Percentiles rank a stretch among this genome's conserved stretches.
Conservation (phyloP, 1,139 yeast genomes). For the Meyerozyma athensensis region DNA sequence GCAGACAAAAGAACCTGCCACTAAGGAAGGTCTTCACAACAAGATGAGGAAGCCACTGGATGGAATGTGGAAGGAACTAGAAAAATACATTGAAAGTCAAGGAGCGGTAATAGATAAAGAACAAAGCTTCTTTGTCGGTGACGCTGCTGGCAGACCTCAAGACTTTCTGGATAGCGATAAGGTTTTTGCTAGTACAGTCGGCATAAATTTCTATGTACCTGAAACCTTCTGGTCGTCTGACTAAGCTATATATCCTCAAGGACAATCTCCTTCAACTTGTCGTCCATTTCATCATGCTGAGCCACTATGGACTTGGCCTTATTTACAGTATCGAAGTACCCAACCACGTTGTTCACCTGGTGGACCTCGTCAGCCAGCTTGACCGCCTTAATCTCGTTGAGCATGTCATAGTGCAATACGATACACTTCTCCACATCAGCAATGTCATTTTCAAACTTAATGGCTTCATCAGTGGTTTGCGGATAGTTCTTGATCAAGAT, state of each 20-base stretch:
- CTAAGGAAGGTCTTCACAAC: slow-evolving; percentile 31
- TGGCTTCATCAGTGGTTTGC: slow-evolving; percentile 54
- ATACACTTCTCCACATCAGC: slow-evolving; percentile 41
- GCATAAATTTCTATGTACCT: slow-evolving; percentile 58
- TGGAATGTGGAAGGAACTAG: slow-evolving; percentile 65
- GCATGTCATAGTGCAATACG: slow-evolving; percentile 28
- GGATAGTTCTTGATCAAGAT: slow-evolving; percentile 54
- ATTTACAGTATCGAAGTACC: slow-evolving; percentile 57
- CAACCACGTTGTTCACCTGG: slow-evolving; percentile 38
- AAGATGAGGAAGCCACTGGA: slow-evolving; percentile 65
- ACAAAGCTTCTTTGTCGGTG: slow-evolving; percentile 77
- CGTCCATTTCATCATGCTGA: slow-evolving; percentile 22
- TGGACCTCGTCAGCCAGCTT: slow-evolving; percentile 26
- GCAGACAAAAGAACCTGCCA: slow-evolving; percentile 29
- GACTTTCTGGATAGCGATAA: slow-evolving; percentile 81
- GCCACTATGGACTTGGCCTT: slow-evolving; percentile 28
- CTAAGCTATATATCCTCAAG: slow-evolving; percentile 15
- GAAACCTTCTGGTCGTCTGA: slow-evolving; percentile 48
- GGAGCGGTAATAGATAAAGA: slow-evolving; percentile 28
- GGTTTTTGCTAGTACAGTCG: slow-evolving; percentile 56
- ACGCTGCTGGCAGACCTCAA: slow-evolving; percentile 80
- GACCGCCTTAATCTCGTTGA: slow-evolving; percentile 21
- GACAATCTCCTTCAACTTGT: slow-evolving; percentile 19
- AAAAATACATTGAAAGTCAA: slow-evolving; percentile 26
- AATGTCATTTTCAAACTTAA: slow-evolving; percentile 55